Evolutionary conservation across 116 monocot species (phyloP), one percentile per base, ranked within the genome.

Genomic region (Dioscorea cayenensis): DNA sequence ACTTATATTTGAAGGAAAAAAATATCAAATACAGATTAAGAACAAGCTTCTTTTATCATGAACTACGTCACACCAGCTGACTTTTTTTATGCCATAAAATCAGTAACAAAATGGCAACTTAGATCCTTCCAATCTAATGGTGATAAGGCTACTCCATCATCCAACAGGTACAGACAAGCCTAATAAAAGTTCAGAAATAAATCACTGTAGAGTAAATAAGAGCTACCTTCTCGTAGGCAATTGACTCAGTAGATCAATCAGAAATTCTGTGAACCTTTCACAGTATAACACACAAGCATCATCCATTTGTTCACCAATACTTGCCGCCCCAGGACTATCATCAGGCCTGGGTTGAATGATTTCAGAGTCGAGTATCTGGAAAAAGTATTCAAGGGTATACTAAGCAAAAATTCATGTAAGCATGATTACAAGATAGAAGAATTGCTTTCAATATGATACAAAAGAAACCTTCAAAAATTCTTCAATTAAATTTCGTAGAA

Each of bases 191-290:
- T 9, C 43, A 43, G 43, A 43, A 14, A 19, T 21, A 59, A 28
- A 51, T 22, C 32, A 32, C 32, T 2, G 3, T 4, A 32, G 32
- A 32, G 32, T 32, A 32, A 32, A 32, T 32, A 32, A 32, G 32
- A 32, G 32, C 32, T 83, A 94, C 99, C 99, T 89, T 69, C 99
- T 85, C 28, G 99, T 99, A 60, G 94, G 99, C 60, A 99, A 76
- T 69, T 99, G 99, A 73, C 99, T 99, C 82, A 99, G 75, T 65
- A 94, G 63, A 87, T 99, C 99, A 83, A 99, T 99, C 64, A 94
- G 69, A 68, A 99, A 99, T 65, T 99, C 99, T 84, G 89, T 89
- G 79, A 94, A 99, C 51, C 99, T 87, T 76, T 99, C 99, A 73
- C 99, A 99, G 49, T 99, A 99, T 73, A 99, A 72, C 43, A 94